A percentile compares a stretch with the other conserved stretches of the same genome.
phyloP scores from a whole-genome alignment of 2,329 filamentous ascomycete species.

The Paracorniculantispora psalliotae region DNA sequence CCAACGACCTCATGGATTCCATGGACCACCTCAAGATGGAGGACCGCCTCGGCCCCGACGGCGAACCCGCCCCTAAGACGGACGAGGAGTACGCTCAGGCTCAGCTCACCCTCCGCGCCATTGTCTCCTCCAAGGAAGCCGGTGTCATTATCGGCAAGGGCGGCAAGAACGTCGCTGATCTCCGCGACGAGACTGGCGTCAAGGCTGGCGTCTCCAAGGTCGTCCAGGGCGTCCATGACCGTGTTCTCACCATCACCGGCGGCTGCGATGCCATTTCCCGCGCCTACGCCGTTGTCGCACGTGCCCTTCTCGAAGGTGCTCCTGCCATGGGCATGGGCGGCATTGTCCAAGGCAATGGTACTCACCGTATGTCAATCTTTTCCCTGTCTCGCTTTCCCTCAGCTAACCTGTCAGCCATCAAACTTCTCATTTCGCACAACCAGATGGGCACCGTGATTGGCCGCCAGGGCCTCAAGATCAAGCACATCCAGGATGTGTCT shows the following conservation, averaged over 20 bases:
- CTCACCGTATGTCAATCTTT: conserved; percentile 64
- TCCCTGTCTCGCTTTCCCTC: not conserved
- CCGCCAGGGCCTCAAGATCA: conserved; percentile 94
- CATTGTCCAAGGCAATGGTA: conserved; percentile 78
- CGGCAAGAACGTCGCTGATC: conserved; percentile 95
- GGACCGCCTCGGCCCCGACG: conserved; percentile 65
- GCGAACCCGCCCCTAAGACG: conserved; percentile 78
- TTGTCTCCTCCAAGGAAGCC: conserved; percentile 97
- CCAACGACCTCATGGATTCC: conserved; percentile 55
- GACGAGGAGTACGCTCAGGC: conserved; percentile 95
- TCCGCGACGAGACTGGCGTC: conserved; percentile 95
- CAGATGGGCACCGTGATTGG: conserved; percentile 99
- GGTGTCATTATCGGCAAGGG: conserved; percentile 99
- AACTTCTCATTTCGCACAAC: conserved; percentile 97
- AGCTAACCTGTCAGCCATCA: conserved; percentile 64
- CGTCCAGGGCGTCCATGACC: conserved; percentile 93
- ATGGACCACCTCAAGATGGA: conserved; percentile 63
- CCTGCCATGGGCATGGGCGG: conserved; percentile 96
- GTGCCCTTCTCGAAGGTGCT: conserved; percentile 85
- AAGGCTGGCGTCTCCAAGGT: conserved; percentile 99
- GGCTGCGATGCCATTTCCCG: conserved; percentile 82
- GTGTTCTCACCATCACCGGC: conserved; percentile 92
- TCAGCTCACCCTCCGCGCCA: conserved; percentile 89
- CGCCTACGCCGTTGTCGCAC: conserved; percentile 90
- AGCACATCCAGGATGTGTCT: conserved; percentile 96